Base-by-base conservation (phyloP, 1,139 yeast species). In the Yamadazyma aaseri region DNA sequence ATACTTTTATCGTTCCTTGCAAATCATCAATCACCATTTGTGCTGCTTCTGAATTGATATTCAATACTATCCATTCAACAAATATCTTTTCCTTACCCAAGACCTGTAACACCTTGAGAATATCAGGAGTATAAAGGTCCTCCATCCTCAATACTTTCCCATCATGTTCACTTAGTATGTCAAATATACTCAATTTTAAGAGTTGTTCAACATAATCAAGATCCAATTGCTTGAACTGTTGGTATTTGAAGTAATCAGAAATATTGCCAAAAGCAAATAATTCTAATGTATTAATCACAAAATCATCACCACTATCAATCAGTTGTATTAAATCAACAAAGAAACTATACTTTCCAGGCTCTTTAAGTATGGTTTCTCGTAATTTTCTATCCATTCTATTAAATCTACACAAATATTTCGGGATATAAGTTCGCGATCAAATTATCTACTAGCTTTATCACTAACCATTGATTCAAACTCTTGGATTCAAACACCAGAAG, bases 211-310 rank as follows among this genome's bases (percentile, higher is more conserved):
- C 44, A 20, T 55, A 43, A 3, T 40, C 18, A 17, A 29, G 17
- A n/a, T 22, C 27, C 11, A 45, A 34, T 6, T 32, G 47, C 10
- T 53, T 31, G 36, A 29, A 63, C 13, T 41, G 33, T 12, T 42
- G 41, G 39, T 60, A 48, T 28, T 48, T 39, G 10, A 45, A 26
- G 42, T 63, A 66, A 29, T 59, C 55, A 6, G 45, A 37, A 22
- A 52, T 50, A 29, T 56, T 53, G 2, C 74, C 73, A 45, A 62
- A 66, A 3, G 71, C 51, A 40, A 65, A 67, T 29, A 68, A 51
- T 45, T 68, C 74, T 7, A 63, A 34, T 1, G 43, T 41, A 18
- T 29, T 28, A 11, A n/a, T 14, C 13, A 26, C n/a, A 9, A 20
- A 22, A 6, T 27, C 18, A 12, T 29, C 35, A 4, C 11, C 3